phyloP scores from a whole-genome alignment of 495 filamentous ascomycete species.

The Lophiotrema nucula region DNA sequence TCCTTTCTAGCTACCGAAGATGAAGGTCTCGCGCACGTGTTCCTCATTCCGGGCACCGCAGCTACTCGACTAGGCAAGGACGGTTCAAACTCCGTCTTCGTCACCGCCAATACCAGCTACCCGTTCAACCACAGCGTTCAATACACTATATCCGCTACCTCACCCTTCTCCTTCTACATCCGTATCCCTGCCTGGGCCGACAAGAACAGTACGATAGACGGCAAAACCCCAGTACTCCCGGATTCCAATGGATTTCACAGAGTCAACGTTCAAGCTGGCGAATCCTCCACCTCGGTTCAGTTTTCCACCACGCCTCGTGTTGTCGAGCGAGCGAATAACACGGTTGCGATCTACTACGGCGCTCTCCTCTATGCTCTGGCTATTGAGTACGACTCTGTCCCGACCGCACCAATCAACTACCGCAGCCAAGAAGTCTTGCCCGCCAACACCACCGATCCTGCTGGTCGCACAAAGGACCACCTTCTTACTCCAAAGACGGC shows the following conservation, averaged over 20 bases:
- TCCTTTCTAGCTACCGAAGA: conserved; percentile 33
- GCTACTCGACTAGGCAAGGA: conserved; percentile 23
- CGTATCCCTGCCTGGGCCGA: conserved; percentile 53
- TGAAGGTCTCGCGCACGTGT: conserved; percentile 44
- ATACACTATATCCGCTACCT: conserved; percentile 49
- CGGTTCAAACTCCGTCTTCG: not conserved
- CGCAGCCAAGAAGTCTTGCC: not conserved
- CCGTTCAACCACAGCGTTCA: conserved; percentile 51
- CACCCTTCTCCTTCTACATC: conserved; percentile 49
- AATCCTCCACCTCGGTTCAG: conserved; percentile 33
- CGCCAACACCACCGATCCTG: not conserved
- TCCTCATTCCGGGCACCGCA: conserved; percentile 44
- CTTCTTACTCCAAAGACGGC: not conserved
- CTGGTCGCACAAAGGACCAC: not conserved
- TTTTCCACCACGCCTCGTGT: not conserved
- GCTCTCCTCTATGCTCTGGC: conserved; percentile 56
- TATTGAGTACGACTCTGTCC: conserved; percentile 18
- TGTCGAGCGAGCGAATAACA: conserved; percentile 49
- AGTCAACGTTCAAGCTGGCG: conserved; percentile 37
- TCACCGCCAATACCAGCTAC: conserved; percentile 51
- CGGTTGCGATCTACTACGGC: conserved; percentile 55
- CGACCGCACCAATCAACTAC: not conserved
- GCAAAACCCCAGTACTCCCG: conserved; percentile 19
- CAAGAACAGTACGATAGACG: conserved; percentile 15
- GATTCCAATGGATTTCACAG: conserved; percentile 40